A percentile compares a stretch with the other conserved stretches of the same genome.
Conservation (phyloP, 2,329 filamentous ascomycete species). For the Fusarium sp. region DNA sequence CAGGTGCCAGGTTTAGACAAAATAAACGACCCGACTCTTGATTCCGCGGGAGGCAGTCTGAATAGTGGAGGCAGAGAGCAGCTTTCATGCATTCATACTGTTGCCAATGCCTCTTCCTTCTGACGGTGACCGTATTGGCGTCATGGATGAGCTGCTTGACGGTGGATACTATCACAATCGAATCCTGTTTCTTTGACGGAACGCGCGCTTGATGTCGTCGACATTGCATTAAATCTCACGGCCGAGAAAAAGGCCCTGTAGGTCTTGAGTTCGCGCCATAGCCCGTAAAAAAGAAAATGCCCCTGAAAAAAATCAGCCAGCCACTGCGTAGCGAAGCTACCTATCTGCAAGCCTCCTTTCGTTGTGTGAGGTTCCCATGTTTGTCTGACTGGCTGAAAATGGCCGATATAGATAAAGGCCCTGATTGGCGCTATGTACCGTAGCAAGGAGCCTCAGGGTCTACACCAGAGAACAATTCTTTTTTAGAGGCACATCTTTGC, state of each 20-base stretch:
- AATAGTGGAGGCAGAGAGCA: neutral
- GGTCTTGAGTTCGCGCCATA: conserved; percentile 9
- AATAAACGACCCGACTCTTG: conserved; percentile 6
- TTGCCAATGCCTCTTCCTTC: conserved; percentile 30
- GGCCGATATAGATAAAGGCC: conserved; percentile 18
- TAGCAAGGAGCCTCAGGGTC: conserved; percentile 48
- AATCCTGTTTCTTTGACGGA: conserved; percentile 33
- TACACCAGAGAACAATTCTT: conserved; percentile 30
- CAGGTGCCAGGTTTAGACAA: conserved; percentile 19
- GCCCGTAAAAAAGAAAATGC: neutral
- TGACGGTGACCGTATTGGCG: conserved; percentile 44
- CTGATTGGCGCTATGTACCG: conserved; percentile 39
- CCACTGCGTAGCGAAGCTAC: conserved; percentile 3
- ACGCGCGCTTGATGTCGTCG: conserved; percentile 35
- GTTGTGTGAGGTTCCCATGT: conserved; percentile 6
- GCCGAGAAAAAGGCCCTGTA: conserved; percentile 10
- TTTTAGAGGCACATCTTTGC: conserved; percentile 34
- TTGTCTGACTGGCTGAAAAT: conserved; percentile 29
- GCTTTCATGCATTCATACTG: conserved; percentile 32
- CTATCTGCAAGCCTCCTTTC: conserved; percentile 19
- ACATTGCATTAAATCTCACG: conserved; percentile 32
- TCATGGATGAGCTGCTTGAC: conserved; percentile 34
- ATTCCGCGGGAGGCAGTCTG: conserved; percentile 18
- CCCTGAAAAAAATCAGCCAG: conserved; percentile 8
- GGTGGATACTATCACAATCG: conserved; percentile 30